Percentiles rank a stretch among this genome's conserved stretches.
Evolutionary conservation across 2,329 filamentous ascomycete genomes (phyloP).

Genomic region (Colletotrichum eremochloae): DNA sequence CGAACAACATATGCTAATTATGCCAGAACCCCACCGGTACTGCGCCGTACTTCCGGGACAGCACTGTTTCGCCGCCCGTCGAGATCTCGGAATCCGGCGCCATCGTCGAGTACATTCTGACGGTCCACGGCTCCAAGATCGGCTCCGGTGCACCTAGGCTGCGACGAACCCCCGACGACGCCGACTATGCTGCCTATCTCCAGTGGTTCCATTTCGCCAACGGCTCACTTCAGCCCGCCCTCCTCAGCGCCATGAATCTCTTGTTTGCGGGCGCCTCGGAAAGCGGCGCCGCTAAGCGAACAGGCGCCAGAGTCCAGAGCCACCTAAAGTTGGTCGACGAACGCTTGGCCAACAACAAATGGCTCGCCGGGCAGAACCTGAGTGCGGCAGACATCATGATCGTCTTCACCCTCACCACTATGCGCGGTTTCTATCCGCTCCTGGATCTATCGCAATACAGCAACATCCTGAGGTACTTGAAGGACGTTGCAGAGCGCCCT

Average conservation of each 20-base stretch:
- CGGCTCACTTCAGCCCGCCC: conserved; percentile 56
- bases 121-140: conserved; percentile 58
- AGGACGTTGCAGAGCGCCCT: conserved; percentile 58
- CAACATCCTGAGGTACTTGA: conserved; percentile 61
- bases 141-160: conserved; percentile 58
- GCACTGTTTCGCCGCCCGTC: conserved; percentile 55
- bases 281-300: conserved; percentile 25
- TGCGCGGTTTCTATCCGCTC: conserved; percentile 65
- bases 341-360: conserved; percentile 61
- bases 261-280: conserved; percentile 46
- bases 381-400: conserved; percentile 76
- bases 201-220: conserved; percentile 75
- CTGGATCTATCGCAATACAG: conserved; percentile 55
- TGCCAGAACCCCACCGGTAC: conserved; percentile 62
- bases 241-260: conserved; percentile 54
- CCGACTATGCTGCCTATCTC: conserved; percentile 70
- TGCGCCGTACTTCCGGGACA: conserved; percentile 72
- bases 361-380: conserved; percentile 72
- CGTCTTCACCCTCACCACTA: conserved; percentile 71
- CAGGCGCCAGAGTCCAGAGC: conserved; percentile 7
- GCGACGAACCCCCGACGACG: conserved; percentile 53
- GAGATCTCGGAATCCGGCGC: conserved; percentile 70
- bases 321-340: conserved; percentile 59
- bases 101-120: conserved; percentile 72
- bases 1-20: neutral